Base-by-base conservation (phyloP, 441 rosid genomes). In the Omphalea diandra region DNA sequence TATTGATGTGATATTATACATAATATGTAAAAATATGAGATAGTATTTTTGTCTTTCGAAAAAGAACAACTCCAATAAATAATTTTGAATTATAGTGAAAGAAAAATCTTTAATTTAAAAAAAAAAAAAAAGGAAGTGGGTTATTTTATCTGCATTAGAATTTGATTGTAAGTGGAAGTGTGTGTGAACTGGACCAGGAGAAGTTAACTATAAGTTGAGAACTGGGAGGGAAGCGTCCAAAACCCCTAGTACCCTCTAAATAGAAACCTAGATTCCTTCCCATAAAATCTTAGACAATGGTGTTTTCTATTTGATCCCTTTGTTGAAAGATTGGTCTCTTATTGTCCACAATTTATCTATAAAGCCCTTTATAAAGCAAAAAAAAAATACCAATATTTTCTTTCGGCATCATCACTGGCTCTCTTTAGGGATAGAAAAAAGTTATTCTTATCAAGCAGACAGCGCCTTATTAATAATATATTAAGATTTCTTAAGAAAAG, bases 361-460 rank as follows among this genome's bases (percentile, higher is more conserved):
- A 29, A 7, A 18, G 18, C 26, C 29, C 80, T 68, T 80, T 68
- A 46, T 70, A 79, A 81, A 80, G 85, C 73, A 76, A 66, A 65
- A 79, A 71, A 76, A 66, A 65, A 79, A 76, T 83, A 66, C 85
- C 78, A 67, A 77, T 77, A 66, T 46, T 73, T 57, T 49, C 53
- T 64, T 63, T 67, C 64, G n/a, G n/a, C n/a, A 49, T 55, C 49
- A 65, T 71, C 56, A 71, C 68, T 74, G 75, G 70, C 59, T 68
- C 72, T 73, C 75, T 29, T n/a, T 27, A 49, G 67, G 68, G 62
- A 75, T 41, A 49, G 44, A 62, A 73, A 67, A 77, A 80, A 67
- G 69, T 15, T 60, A 64, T n/a, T 72, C 54, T 64, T 70, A 43
- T 73, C 72, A 67, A 69, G 69, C 26, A 66, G 76, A 67, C 55